Evolutionary conservation across 202 grass and related monocot genomes (phyloP), one percentile per base, ranked within the genome.

Genomic region (Carex arenaria): DNA sequence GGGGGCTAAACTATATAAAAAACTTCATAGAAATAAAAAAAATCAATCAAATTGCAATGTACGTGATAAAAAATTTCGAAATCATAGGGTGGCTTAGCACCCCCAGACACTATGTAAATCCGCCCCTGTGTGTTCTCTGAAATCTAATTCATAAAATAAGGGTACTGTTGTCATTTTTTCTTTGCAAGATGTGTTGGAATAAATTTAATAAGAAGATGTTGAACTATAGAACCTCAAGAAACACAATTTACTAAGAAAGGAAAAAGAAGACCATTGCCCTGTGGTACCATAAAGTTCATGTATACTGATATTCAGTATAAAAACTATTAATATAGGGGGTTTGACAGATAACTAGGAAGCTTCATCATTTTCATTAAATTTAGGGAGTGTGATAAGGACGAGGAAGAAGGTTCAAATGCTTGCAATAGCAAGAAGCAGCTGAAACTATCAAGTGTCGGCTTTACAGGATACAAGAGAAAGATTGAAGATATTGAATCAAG

Each of bases 311-410:
- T n/a, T n/a, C n/a, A n/a, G 45, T 47, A 11, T 47, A 47, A 47
- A 47, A 47, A 47, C 11, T 47, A 47, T 10, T 47, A 47, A 47
- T 47, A 47, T 11, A 11, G 45, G 45, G 3, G 23, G 3, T 14
- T 57, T 32, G 72, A 56, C 82, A 34, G 28, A 34, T 13, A 70
- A 42, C 52, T 40, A 57, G 40, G 60, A 12, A 10, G 7, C 22
- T 69, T 8, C 1, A 47, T 28, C 36, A 38, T 73, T 78, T 62
- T 34, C 6, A 2, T 20, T 54, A 79, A 20, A 56, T 83, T 76
- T 64, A 98, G 95, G 95, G 95, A 98, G 85, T 86, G 92, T 7
- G 90, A 98, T 66, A 90, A 98, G 67, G 3, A 87, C 80, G 92
- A 92, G 38, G 95, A 95, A 87, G 90, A 93, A 67, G 83, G 51